These are phyloP conservation scores for Aspergillus bridgeri DNA, from an alignment of 495 filamentous ascomycete genomes.

Conservation along the genomic window DNA sequence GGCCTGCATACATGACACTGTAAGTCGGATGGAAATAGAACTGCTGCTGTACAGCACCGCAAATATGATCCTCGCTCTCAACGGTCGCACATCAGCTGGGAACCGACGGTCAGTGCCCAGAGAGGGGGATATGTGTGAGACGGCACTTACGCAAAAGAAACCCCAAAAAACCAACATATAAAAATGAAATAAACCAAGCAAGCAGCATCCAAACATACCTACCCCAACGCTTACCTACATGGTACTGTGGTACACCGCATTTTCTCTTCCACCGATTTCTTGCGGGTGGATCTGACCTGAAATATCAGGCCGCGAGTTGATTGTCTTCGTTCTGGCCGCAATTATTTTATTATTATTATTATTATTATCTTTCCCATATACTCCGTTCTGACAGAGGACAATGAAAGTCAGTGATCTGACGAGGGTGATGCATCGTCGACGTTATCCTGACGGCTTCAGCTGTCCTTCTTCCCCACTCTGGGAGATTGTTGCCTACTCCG, in stretches of 20 bases:
- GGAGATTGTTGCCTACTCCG: neutral
- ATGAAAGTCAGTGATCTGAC: neutral
- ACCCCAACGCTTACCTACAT: neutral
- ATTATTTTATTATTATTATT: neutral
- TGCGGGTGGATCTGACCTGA: neutral
- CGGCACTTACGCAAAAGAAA: neutral
- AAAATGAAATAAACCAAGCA: neutral
- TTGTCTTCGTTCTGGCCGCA: neutral
- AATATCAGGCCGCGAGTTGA: neutral
- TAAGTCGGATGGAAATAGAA: neutral
- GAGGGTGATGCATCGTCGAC: neutral
- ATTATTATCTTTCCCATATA: neutral
- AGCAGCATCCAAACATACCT: neutral
- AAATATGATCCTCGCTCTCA: constrained; percentile 1
- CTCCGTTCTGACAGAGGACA: neutral
- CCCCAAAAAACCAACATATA: neutral
- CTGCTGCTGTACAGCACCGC: neutral
- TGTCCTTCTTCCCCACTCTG: neutral
- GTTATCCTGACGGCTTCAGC: neutral
- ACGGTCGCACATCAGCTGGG: constrained; percentile 2
- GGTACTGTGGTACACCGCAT: neutral
- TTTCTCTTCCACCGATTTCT: neutral
- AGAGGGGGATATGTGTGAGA: neutral
- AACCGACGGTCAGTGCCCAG: neutral
- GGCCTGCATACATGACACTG: constrained; percentile 12